Percentiles rank a stretch among this genome's conserved stretches.
phyloP scores from a whole-genome alignment of 2,329 filamentous ascomycete genomes.

The Colletotrichum sp. region DNA sequence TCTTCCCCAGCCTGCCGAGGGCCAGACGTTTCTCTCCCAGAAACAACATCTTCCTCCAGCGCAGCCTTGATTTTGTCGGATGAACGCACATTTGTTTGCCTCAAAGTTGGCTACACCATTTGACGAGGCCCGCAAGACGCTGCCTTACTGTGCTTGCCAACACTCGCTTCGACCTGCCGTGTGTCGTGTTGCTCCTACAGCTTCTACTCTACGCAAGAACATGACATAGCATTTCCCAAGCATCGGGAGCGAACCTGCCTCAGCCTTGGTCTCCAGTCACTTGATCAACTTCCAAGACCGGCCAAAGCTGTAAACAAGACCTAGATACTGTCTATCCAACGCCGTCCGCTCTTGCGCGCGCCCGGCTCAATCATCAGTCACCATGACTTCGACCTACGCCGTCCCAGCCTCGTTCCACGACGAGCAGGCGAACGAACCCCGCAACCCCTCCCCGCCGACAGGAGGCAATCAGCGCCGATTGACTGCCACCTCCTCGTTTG shows the following conservation, averaged over 20 bases:
- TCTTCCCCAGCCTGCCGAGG: background rate
- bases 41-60: background rate
- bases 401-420: conserved; percentile 44
- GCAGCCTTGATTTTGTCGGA: background rate
- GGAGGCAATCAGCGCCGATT: conserved; percentile 23
- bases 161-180: background rate
- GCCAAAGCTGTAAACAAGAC: background rate
- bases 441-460: conserved; percentile 31
- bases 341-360: background rate
- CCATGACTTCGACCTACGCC: conserved; percentile 51
- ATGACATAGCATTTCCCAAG: conserved; percentile 6
- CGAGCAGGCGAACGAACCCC: conserved; percentile 36
- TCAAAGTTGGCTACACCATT: background rate
- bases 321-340: background rate
- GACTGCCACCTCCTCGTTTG: conserved; percentile 37
- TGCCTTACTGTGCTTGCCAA: background rate
- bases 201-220: background rate
- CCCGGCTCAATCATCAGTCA: conserved; percentile 21
- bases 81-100: background rate
- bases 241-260: background rate
- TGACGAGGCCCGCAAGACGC: background rate
- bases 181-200: background rate
- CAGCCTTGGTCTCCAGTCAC: background rate
- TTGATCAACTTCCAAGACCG: background rate
- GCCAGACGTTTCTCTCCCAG: background rate